Base-by-base conservation (phyloP, 352 stramenopile genomes). In the Phytophthora pisi region DNA sequence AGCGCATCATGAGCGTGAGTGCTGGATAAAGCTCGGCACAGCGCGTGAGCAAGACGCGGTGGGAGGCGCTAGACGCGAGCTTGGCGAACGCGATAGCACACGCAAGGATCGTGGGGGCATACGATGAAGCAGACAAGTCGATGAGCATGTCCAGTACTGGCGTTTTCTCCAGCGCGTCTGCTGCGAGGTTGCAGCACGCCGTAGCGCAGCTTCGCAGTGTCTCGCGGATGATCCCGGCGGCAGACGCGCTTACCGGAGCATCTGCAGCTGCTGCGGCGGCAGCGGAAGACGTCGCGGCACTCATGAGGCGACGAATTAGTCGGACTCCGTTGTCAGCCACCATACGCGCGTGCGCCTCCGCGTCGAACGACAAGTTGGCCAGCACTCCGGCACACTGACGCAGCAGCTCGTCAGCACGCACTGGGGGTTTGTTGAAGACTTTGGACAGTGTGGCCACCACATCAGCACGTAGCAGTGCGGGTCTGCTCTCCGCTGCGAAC, bases 1-100 rank as follows among this genome's bases (percentile, higher is more conserved):
- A 95, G 9, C 90, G 87, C 90, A 97, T 97, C 88, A 97, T 95
- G 28, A 92, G 69, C 10, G 82, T 93, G 16, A 95, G 70, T 9
- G 87, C 85, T 0, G 85, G 87, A 59, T 92, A 93, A 52, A 95
- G 34, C 45, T 95, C 86, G 8, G 76, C 54, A 42, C 77, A 90
- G 46, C 89, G 90, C 6, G 88, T 84, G 26, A 95, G 80, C n/a
- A 77, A 53, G 0, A 73, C 66, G 0, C 88, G 75, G 16, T 85
- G 86, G 4, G 70, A 64, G 5, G 81, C 79, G 34, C 83, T 90
- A 1, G 81, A 88, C 13, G 86, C 81, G 5, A 95, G 57, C 61
- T 92, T 92, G 10, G 86, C 84, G 58, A 93, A 93, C 1, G 88
- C 84, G 15, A 93, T 90, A 4, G 88, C 84, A 36, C 86, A 94